A percentile compares a stretch with the other conserved stretches of the same genome.
Conservation (phyloP, 139 green algal species). For the Chlamydomonas eustigma region DNA sequence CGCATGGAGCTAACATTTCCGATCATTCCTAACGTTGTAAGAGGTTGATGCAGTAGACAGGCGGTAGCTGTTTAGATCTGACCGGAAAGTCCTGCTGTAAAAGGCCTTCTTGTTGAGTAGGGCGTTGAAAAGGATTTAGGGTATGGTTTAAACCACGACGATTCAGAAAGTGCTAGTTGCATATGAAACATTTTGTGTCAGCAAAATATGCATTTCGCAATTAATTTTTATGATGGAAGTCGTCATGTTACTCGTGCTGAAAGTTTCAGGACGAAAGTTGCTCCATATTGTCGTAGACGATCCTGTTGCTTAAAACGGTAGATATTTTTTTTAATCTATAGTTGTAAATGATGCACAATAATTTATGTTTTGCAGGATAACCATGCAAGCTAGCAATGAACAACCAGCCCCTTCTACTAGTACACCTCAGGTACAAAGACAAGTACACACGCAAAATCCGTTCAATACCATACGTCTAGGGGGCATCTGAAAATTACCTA, state of each 20-base stretch:
- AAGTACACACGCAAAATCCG: too few relatives aligned
- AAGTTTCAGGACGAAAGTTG: neutral
- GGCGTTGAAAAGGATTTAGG: neutral
- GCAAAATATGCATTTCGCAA: neutral
- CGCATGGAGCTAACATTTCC: too few relatives aligned
- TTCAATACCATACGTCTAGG: too few relatives aligned
- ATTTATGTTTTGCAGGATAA: neutral
- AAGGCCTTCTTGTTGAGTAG: neutral
- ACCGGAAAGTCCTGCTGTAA: too few relatives aligned
- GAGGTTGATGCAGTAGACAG: neutral
- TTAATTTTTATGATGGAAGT: neutral
- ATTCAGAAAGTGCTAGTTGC: neutral
- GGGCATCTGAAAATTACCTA: too few relatives aligned
- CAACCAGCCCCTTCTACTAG: neutral
- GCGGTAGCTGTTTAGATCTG: neutral
- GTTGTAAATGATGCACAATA: neutral
- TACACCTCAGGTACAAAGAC: too few relatives aligned
- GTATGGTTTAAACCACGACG: neutral
- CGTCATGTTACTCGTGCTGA: neutral
- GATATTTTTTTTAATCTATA: too few relatives aligned
- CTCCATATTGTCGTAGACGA: too few relatives aligned
- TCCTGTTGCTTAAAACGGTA: too few relatives aligned
- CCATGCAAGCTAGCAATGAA: neutral
- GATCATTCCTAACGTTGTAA: too few relatives aligned
- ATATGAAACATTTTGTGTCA: neutral